Percentiles rank a stretch among this genome's conserved stretches.
Evolutionary conservation across 106 monocot genomes (phyloP).

Genomic region (Allium fistulosum): DNA sequence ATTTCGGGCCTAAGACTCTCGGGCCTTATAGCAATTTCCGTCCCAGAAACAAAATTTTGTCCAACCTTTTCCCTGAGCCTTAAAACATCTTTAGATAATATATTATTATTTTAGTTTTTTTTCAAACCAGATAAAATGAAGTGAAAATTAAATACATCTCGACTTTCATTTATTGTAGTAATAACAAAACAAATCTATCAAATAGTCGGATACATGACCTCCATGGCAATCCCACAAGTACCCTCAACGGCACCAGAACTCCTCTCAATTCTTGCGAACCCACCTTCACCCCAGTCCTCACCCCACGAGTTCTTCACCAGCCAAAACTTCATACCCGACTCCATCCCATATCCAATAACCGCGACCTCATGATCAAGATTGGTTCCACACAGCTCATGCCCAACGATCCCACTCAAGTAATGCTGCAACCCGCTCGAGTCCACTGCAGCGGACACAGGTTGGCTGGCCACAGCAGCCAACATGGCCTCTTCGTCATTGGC

Average conservation of each 20-base stretch:
- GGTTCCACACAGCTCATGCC: slow-evolving; percentile 20
- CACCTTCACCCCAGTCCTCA: slow-evolving; percentile 37
- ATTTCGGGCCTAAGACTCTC: no score
- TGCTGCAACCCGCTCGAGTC: slow-evolving; percentile 29
- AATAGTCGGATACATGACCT: slow-evolving; percentile 25
- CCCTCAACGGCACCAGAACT: slow-evolving; percentile 10
- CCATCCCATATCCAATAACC: slow-evolving; percentile 29
- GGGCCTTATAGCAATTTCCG: no score
- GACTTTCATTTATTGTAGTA: no score
- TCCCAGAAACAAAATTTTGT: no score
- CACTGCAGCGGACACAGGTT: slow-evolving; percentile 40
- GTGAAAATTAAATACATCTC: no score
- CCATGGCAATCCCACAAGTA: slow-evolving; percentile 39
- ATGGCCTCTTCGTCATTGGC: slow-evolving; percentile 16
- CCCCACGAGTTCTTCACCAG: slow-evolving; percentile 64
- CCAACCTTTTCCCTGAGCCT: no score
- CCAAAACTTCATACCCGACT: slow-evolving; percentile 25
- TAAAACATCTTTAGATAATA: no score
- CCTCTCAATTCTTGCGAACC: slow-evolving; percentile 38
- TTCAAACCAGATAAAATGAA: no score
- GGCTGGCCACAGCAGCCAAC: slow-evolving; percentile 20
- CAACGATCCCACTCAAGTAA: slow-evolving; percentile 17
- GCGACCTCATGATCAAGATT: slow-evolving; percentile 38
- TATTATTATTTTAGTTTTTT: no score
- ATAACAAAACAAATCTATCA: no score